These are phyloP conservation scores for Solanum dulcamara DNA, from an alignment of 257 asterid species.

Conservation along the genomic window DNA sequence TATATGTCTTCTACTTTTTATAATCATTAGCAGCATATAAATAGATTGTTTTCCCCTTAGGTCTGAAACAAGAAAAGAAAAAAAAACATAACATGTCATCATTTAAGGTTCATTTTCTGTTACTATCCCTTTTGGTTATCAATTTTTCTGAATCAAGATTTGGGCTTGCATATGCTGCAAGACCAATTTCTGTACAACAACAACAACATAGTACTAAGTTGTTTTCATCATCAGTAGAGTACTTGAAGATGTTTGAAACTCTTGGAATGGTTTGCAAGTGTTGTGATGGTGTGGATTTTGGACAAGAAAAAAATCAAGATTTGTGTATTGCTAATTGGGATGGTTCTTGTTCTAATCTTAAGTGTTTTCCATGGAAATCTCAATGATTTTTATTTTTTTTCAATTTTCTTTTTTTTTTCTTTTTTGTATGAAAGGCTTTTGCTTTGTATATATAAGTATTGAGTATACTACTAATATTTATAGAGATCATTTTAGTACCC, in stretches of 20 bases:
- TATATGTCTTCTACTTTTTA: neutral
- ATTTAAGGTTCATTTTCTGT: neutral
- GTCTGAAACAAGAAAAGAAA: neutral
- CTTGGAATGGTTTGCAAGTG: slow-evolving; percentile 41
- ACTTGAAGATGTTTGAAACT: slow-evolving; percentile 1
- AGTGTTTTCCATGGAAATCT: slow-evolving; percentile 29
- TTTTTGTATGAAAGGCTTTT: neutral
- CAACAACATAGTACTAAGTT: neutral
- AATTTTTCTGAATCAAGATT: neutral
- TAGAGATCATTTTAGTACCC: neutral
- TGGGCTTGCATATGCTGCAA: neutral
- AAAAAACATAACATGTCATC: neutral
- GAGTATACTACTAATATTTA: neutral
- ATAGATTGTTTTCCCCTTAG: neutral
- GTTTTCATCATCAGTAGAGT: neutral
- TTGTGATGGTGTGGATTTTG: slow-evolving; percentile 4
- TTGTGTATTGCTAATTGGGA: slow-evolving; percentile 10
- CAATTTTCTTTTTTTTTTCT: neutral
- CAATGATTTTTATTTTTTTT: neutral
- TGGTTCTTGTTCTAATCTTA: slow-evolving; percentile 25
- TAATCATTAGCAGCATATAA: neutral
- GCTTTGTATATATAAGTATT: neutral
- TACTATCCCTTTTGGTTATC: neutral
- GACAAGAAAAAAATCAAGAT: neutral
- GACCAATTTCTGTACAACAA: neutral